Base-by-base conservation (phyloP, 2,329 filamentous ascomycete genomes). In the Trichoderma gracile region DNA sequence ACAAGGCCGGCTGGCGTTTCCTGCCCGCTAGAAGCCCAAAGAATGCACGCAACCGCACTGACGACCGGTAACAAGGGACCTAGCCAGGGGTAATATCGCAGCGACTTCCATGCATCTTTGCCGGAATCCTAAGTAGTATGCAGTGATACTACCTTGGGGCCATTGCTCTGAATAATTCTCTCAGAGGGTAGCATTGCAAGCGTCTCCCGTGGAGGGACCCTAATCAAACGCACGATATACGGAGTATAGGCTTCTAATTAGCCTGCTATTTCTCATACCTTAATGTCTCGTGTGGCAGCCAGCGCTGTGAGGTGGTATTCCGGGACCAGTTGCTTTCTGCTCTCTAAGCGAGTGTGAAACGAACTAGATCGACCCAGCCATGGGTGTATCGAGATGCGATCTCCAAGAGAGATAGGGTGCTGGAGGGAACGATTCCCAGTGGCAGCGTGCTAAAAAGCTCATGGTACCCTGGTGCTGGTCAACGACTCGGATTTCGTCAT, bases 31-130 rank as follows among this genome's bases (percentile, higher is more conserved):
- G 25, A 38, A 38, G 33, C 33, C 33, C 33, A 38, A 3, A 38
- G 10, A 33, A 57, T 64, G 54, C 61, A 58, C 61, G 61, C 61
- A 64, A 52, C 52, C 61, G 56, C 61, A 58, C 61, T 64, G 23
- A 42, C 45, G 19, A 57, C 61, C 43, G 46, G 54, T 53, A 52
- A 47, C 46, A 50, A 58, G 61, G 53, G 45, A 50, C 53, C 53
- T 64, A 52, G 21, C 52, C 43, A 33, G 61, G 54, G 53, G 21
- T 19, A 40, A 56, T 46, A 60, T 60, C 47, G 57, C 47, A 52
- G 38, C 12, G 47, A 33, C n/a, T 60, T 55, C 42, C 42, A 55
- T 47, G 50, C 49, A 63, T 63, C 59, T 43, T 43, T 52, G 47
- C 57, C 42, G 47, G 57, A 60, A 52, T 43, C 47, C 45, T 43